phyloP scores from a whole-genome alignment of 495 filamentous ascomycete genomes.

The Hypoxylon cercidicola region DNA sequence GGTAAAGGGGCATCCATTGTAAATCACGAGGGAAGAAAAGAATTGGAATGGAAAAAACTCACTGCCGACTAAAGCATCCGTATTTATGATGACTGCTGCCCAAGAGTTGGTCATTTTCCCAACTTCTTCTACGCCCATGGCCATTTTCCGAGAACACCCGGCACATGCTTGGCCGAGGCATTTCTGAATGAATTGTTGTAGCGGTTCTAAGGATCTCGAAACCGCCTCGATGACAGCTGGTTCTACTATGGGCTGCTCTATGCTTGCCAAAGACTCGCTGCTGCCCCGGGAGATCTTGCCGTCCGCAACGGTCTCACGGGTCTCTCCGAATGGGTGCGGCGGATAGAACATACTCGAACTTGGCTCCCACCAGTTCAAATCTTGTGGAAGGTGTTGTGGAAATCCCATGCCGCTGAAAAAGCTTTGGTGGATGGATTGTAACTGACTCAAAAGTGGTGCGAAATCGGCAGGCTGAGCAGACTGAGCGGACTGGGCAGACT shows the following conservation, averaged over 20 bases:
- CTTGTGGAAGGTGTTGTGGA: no score
- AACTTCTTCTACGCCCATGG: constrained; percentile 8
- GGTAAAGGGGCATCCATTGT: not conserved
- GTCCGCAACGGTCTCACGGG: constrained; percentile 8
- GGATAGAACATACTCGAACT: no score
- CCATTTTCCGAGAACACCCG: constrained; percentile 7
- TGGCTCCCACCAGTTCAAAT: no score
- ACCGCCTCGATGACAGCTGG: not conserved
- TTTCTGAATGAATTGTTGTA: constrained; percentile 17
- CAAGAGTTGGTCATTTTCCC: constrained; percentile 17
- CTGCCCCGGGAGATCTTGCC: constrained; percentile 9
- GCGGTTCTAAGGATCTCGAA: constrained; percentile 14
- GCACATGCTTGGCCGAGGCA: constrained; percentile 17
- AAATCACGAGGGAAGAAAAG: no score
- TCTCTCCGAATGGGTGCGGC: not conserved
- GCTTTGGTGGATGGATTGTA: no score
- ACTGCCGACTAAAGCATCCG: no score
- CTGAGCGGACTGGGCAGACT: no score
- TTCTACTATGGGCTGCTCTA: constrained; percentile 8
- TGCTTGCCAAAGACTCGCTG: constrained; percentile 14
- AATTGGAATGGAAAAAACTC: no score
- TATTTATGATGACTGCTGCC: no score
- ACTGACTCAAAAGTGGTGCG: no score
- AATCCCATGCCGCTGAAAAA: no score
- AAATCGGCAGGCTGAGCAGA: no score